phyloP scores from a whole-genome alignment of 2,329 filamentous ascomycete genomes.

The Aspergillus texensis region DNA sequence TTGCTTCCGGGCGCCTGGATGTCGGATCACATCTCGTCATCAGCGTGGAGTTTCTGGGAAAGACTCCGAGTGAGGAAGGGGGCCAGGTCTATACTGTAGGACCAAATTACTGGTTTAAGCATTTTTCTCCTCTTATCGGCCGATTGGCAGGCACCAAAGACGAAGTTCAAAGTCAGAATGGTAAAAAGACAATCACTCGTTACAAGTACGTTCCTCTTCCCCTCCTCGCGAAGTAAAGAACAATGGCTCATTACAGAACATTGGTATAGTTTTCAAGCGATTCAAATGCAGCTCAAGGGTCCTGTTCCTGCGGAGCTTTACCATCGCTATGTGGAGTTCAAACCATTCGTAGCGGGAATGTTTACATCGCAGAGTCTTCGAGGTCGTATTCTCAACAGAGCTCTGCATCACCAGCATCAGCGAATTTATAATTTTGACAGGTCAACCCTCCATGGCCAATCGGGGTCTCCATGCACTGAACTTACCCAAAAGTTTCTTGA shows the following conservation, averaged over 20 bases:
- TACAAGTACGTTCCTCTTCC: slow-evolving; percentile 66
- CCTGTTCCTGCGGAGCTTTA: slow-evolving; percentile 81
- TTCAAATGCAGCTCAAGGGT: slow-evolving; percentile 83
- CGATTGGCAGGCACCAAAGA: slow-evolving; percentile 73
- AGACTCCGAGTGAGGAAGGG: slow-evolving; percentile 66
- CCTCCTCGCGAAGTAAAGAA: not conserved
- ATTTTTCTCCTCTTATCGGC: slow-evolving; percentile 88
- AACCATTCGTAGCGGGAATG: slow-evolving; percentile 85
- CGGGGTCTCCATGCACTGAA: slow-evolving; percentile 67
- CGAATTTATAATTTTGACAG: slow-evolving; percentile 88
- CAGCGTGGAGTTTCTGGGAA: slow-evolving; percentile 76
- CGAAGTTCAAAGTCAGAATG: slow-evolving; percentile 59
- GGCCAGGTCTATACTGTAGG: slow-evolving; percentile 78
- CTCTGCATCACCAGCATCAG: slow-evolving; percentile 85
- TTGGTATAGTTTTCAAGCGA: slow-evolving; percentile 77
- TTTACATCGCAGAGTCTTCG: slow-evolving; percentile 77
- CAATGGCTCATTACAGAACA: not conserved
- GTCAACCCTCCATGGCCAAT: slow-evolving; percentile 71
- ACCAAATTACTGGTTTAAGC: slow-evolving; percentile 75
- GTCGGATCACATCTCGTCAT: slow-evolving; percentile 72
- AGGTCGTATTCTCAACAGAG: slow-evolving; percentile 78
- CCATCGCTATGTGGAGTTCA: slow-evolving; percentile 92
- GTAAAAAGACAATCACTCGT: slow-evolving; percentile 63
- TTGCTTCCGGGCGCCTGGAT: slow-evolving; percentile 63
- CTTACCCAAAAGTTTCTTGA: slow-evolving; percentile 81